Percentiles rank a stretch among this genome's conserved stretches.
These are phyloP conservation scores for Botrytis deweyae DNA, from an alignment of 2,329 filamentous ascomycete genomes.

Conservation along the genomic window DNA sequence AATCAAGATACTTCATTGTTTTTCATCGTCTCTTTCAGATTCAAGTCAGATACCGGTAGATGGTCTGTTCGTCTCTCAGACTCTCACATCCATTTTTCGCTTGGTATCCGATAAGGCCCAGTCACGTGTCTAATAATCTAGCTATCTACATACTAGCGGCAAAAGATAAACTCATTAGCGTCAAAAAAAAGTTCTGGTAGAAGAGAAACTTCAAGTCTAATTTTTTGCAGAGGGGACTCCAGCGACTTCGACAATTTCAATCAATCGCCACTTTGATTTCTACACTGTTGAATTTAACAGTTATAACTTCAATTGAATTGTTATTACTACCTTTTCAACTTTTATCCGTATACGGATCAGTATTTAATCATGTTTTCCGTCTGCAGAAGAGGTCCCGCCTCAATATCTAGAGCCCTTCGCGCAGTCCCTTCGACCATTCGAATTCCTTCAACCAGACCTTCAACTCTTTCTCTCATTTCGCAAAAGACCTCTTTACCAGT, in stretches of 20 bases:
- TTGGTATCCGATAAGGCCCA: not conserved
- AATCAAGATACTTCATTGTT: not conserved
- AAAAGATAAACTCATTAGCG: slow-evolving; percentile 8
- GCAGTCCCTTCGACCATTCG: slow-evolving; percentile 29
- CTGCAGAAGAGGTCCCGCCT: slow-evolving; percentile 40
- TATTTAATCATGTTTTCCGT: slow-evolving; percentile 36
- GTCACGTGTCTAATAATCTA: not conserved
- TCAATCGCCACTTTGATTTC: slow-evolving; percentile 25
- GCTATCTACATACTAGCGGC: not conserved
- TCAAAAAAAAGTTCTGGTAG: slow-evolving; percentile 6
- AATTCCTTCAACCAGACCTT: slow-evolving; percentile 34
- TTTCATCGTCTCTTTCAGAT: not conserved
- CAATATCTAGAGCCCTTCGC: slow-evolving; percentile 35
- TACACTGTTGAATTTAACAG: slow-evolving; percentile 11
- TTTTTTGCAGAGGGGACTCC: slow-evolving; percentile 3
- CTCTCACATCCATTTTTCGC: not conserved
- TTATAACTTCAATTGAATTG: not conserved
- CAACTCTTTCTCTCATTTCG: slow-evolving; percentile 29
- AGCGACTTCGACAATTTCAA: slow-evolving; percentile 6
- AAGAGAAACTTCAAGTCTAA: slow-evolving; percentile 5
- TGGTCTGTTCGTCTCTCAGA: not conserved
- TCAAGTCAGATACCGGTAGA: not conserved
- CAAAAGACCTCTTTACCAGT: slow-evolving; percentile 25
- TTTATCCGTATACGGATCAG: slow-evolving; percentile 21
- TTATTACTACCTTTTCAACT: slow-evolving; percentile 19